Percentiles rank a stretch among this genome's conserved stretches.
Evolutionary conservation across 2,329 filamentous ascomycete species (phyloP).

Genomic region (Colletotrichum tabaci): DNA sequence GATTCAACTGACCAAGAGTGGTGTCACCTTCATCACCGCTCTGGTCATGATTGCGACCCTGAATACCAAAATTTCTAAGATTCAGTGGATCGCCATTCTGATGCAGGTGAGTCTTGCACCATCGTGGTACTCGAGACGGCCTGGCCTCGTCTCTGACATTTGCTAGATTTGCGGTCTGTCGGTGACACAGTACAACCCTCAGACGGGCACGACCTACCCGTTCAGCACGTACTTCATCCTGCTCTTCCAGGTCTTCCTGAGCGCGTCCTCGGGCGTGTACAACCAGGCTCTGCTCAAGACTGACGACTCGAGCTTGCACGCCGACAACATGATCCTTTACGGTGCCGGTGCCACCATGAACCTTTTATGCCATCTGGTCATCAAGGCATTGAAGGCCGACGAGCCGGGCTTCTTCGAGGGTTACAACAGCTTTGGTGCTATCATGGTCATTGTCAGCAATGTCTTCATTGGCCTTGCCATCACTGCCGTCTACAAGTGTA

Average conservation of each 20-base stretch:
- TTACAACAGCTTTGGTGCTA: slow-evolving; percentile 47
- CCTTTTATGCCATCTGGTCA: slow-evolving; percentile 48
- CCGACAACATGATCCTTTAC: slow-evolving; percentile 52
- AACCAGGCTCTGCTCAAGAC: slow-evolving; percentile 53
- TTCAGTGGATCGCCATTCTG: slow-evolving; percentile 52
- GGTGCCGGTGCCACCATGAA: slow-evolving; percentile 49
- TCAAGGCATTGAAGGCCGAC: slow-evolving; percentile 45
- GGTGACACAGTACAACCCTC: slow-evolving; percentile 50
- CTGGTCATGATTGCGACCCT: slow-evolving; percentile 50
- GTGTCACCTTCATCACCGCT: slow-evolving; percentile 51
- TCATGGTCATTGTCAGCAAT: slow-evolving; percentile 52
- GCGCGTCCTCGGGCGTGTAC: slow-evolving; percentile 52
- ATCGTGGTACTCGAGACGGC: too few species aligned
- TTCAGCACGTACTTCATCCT: slow-evolving; percentile 50
- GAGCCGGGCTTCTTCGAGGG: slow-evolving; percentile 49
- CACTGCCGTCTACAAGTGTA: slow-evolving; percentile 54
- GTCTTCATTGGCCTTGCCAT: slow-evolving; percentile 54
- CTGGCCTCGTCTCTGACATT: neutral
- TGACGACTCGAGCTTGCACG: slow-evolving; percentile 51
- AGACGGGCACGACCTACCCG: slow-evolving; percentile 48
- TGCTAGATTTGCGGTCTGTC: slow-evolving; percentile 49
- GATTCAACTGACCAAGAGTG: slow-evolving; percentile 51
- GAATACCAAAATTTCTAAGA: slow-evolving; percentile 47
- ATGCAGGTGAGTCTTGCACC: slow-evolving; percentile 47
- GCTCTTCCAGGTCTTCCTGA: slow-evolving; percentile 51